phyloP scores from a whole-genome alignment of 345 rosid species.

The Linum trigynum region DNA sequence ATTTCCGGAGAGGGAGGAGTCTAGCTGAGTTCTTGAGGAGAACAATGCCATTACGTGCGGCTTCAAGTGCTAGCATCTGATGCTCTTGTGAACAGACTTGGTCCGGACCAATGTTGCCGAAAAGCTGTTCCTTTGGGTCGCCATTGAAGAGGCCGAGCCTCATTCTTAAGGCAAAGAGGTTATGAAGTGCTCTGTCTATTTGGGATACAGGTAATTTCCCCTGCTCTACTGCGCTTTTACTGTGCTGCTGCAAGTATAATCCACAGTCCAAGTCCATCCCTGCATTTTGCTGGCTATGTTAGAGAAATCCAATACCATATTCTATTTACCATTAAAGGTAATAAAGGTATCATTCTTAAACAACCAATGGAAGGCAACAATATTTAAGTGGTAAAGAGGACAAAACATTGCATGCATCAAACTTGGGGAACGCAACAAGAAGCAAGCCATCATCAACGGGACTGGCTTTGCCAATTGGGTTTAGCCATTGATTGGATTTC shows the following conservation, averaged over 20 bases:
- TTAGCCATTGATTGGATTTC: not conserved
- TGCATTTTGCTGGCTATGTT: constrained; percentile 15
- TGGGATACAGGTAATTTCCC: constrained; percentile 34
- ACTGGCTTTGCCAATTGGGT: not conserved
- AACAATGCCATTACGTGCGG: constrained; percentile 50
- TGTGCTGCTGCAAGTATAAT: constrained; percentile 46
- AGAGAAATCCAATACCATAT: not conserved
- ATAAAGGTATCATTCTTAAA: no score
- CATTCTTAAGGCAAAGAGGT: constrained; percentile 41
- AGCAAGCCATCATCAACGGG: not conserved
- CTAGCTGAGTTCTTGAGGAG: constrained; percentile 37
- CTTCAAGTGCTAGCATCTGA: constrained; percentile 38
- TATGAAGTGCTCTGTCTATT: constrained; percentile 23
- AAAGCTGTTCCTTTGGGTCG: constrained; percentile 20
- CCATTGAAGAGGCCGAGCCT: constrained; percentile 64
- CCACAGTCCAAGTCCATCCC: constrained; percentile 95
- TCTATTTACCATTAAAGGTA: no score
- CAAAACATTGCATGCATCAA: not conserved
- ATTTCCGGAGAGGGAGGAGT: constrained; percentile 25
- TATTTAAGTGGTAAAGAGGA: no score
- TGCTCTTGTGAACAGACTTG: constrained; percentile 30
- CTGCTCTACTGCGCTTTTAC: constrained; percentile 33
- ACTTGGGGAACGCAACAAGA: not conserved
- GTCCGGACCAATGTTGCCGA: constrained; percentile 19
- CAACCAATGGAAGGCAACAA: not conserved